Base-by-base conservation (phyloP, 2,329 filamentous ascomycete species). In the Cladophialophora immunda region DNA sequence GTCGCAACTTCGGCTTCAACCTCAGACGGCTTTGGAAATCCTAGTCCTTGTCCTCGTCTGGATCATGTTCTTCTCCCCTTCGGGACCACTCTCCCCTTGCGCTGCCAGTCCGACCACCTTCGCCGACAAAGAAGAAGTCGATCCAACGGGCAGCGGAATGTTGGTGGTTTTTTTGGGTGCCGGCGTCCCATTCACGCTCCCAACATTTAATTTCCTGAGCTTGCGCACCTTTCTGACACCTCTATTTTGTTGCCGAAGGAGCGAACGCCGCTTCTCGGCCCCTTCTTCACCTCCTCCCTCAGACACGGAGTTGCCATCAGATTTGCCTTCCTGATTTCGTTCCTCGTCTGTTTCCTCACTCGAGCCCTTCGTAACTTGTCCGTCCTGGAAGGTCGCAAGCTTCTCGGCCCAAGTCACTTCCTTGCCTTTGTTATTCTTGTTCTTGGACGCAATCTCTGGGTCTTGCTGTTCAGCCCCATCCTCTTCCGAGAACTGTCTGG, bases 171-270 rank as follows among this genome's bases (percentile, higher is more conserved):
- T 63, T 38, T 69, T 69, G 5, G 69, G 67, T 56, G 65, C 69
- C 19, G 67, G 67, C n/a, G 69, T 69, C 25, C 69, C 67, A 53
- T 67, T 69, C 61, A 64, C 58, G 0, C 58, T 65, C 9, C 71
- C 71, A 29, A 53, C 66, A 45, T 69, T 70, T 52, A 70, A 53
- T 65, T 66, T 72, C 41, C 70, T 64, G 17, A 71, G 54, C 47
- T 62, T 61, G 5, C 70, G 67, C n/a, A 73, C 67, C 57, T 70
- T 70, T 47, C 41, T 68, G 38, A 67, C 36, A n/a, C 56, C 64
- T 55, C 30, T 30, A 4, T 55, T 55, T 17, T 25, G 52, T n/a
- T 50, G 45, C 1, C 19, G 45, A 22, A 50, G 8, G 22, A 50
- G 45, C 22, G 45, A 50, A 50, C 19, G 45, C 19, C 3, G 19